Base-by-base conservation (phyloP, 495 filamentous ascomycete genomes). In the Penicillium salamii region DNA sequence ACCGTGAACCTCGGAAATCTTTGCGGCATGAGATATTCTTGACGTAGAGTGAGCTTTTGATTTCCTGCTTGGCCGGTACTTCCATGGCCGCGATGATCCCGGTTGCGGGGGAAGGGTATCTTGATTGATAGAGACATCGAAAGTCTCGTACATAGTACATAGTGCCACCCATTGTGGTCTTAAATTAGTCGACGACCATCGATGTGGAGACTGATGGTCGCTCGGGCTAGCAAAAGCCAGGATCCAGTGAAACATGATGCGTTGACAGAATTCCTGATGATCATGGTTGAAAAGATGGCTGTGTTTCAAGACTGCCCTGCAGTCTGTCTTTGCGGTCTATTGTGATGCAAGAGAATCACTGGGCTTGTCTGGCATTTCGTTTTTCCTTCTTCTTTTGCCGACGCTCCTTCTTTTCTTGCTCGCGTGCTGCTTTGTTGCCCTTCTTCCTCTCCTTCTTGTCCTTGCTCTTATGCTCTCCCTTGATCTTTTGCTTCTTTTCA, bases 331-430 rank as follows among this genome's bases (percentile, higher is more conserved):
- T 24, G 33, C 3, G 12, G 20, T 18, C n/a, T n/a, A 46, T 5
- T 13, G 13, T 36, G 28, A 7, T 3, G 20, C 43, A 40, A 29
- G n/a, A 23, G 19, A 34, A 26, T 61, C 55, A 61, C 46, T 57
- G 35, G 33, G 48, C 55, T 18, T 65, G 63, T 35, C 58, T 60
- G 17, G 61, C 58, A 44, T 65, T 67, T 34, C 67, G 63, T 13
- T 17, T n/a, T 32, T 68, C 51, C 33, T 62, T 46, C 49, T 76
- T 75, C 54, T 70, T 75, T 45, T 67, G 53, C 24, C 63, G 59
- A 42, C 71, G 59, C n/a, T 71, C 62, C 42, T 70, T 69, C 33
- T 68, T 68, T 14, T 50, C 42, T 11, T 64, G 56, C 34, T 52
- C 55, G 20, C 48, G 59, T 17, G 62, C 61, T 9, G 63, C 54